A percentile compares a stretch with the other conserved stretches of the same genome.
These are phyloP conservation scores for Aspergillus asperescens DNA, from an alignment of 495 filamentous ascomycete species.

Conservation along the genomic window DNA sequence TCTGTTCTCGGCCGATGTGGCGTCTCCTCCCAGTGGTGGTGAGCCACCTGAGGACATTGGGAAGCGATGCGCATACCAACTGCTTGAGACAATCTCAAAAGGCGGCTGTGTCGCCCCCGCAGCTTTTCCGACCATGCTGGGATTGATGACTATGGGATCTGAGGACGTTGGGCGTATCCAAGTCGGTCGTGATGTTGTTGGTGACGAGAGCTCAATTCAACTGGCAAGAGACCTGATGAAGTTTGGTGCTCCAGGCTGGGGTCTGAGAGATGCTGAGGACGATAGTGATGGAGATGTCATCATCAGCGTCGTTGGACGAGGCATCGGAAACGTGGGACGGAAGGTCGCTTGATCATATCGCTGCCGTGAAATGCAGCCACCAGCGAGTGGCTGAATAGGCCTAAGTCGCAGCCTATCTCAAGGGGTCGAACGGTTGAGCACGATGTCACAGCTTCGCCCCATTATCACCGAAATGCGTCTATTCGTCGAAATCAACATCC, in stretches of 20 bases:
- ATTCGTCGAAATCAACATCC: too few species aligned
- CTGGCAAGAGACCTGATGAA: conserved; percentile 75
- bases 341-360: conserved; percentile 70
- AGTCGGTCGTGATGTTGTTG: conserved; percentile 65
- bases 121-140: conserved; percentile 66
- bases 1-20: conserved; percentile 80
- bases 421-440: not conserved
- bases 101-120: conserved; percentile 75
- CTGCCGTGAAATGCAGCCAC: conserved; percentile 1
- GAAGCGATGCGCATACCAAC: conserved; percentile 76
- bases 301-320: conserved; percentile 85
- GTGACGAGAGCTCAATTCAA: conserved; percentile 69
- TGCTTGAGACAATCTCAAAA: conserved; percentile 74
- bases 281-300: conserved; percentile 67
- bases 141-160: conserved; percentile 92
- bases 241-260: conserved; percentile 85
- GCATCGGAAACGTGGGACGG: conserved; percentile 91
- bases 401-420: not conserved
- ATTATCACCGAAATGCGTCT: not conserved
- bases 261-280: conserved; percentile 69
- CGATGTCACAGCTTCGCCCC: not conserved
- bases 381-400: not conserved
- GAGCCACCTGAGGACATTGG: conserved; percentile 86
- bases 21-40: conserved; percentile 74
- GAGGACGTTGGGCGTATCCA: conserved; percentile 64